Evolutionary conservation across 2,329 filamentous ascomycete genomes (phyloP).

Genomic region (Aureobasidium sp.): DNA sequence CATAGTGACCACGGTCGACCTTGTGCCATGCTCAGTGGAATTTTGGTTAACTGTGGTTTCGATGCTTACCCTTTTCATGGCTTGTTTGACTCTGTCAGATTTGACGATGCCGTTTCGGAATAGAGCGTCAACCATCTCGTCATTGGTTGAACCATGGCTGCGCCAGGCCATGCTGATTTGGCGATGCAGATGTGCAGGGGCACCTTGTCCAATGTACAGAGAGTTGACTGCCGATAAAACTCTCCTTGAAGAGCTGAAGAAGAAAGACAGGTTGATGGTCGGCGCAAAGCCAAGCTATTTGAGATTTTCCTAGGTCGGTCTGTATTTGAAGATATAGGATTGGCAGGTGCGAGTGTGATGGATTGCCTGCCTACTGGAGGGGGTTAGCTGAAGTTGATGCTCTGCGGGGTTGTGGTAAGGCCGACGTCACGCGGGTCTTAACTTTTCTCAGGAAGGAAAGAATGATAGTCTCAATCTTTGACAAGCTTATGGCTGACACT

Average conservation of each 20-base stretch:
- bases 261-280: background rate
- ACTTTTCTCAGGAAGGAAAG: background rate
- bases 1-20: slow-evolving; percentile 85
- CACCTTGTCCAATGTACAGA: background rate
- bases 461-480: background rate
- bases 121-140: slow-evolving; percentile 70
- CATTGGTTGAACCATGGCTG: slow-evolving; percentile 67
- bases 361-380: background rate
- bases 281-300: background rate
- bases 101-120: slow-evolving; percentile 63
- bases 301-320: too few relatives aligned
- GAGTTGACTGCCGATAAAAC: background rate
- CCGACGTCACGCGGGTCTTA: background rate
- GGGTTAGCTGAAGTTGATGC: background rate
- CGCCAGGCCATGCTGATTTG: slow-evolving; percentile 73
- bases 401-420: background rate
- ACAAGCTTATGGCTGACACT: background rate
- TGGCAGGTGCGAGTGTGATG: background rate
- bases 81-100: slow-evolving; percentile 62
- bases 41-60: background rate
- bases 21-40: slow-evolving; percentile 26
- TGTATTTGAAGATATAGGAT: background rate
- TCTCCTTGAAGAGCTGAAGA: background rate
- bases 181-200: background rate
- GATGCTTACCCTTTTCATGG: slow-evolving; percentile 60